These are phyloP conservation scores for Pythium sukuiense DNA, from an alignment of 352 stramenopile species.

Conservation along the genomic window DNA sequence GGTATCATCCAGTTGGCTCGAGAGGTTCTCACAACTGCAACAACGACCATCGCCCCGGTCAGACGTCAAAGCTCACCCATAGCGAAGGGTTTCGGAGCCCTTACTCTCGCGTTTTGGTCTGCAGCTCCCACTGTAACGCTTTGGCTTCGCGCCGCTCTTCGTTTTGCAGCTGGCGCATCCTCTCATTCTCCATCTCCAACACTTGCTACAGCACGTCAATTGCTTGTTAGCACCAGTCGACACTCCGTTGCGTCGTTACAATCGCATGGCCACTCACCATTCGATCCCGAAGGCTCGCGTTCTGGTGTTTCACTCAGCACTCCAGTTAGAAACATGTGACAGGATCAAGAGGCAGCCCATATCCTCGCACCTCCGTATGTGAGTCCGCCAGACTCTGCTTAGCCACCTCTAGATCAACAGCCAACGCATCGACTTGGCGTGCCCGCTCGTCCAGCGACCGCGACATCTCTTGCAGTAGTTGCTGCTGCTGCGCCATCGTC, in stretches of 20 bases:
- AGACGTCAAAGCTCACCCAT: no score
- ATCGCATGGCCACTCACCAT: conserved; percentile 1
- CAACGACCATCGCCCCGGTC: background rate
- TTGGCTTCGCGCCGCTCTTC: conserved; percentile 39
- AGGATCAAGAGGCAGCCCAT: background rate
- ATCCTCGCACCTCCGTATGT: conserved; percentile 11
- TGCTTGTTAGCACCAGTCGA: background rate
- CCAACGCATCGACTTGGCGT: conserved; percentile 5
- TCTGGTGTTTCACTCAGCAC: background rate
- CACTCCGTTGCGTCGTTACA: background rate
- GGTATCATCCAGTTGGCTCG: conserved; percentile 35
- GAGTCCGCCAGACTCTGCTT: background rate
- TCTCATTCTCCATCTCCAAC: conserved; percentile 32
- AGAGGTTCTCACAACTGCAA: conserved; percentile 35
- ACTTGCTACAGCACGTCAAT: conserved; percentile 26
- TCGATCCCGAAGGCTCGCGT: conserved; percentile 6
- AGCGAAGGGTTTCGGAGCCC: background rate
- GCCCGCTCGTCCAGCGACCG: conserved; percentile 19
- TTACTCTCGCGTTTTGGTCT: conserved; percentile 41
- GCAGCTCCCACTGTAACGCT: conserved; percentile 29
- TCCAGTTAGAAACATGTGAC: background rate
- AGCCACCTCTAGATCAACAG: background rate
- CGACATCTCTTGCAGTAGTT: conserved; percentile 44
- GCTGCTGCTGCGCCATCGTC: conserved; percentile 38
- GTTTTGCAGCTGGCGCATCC: conserved; percentile 36